Evolutionary conservation across 179 eudicot species (phyloP).

Genomic region (Silene noctiflora): DNA sequence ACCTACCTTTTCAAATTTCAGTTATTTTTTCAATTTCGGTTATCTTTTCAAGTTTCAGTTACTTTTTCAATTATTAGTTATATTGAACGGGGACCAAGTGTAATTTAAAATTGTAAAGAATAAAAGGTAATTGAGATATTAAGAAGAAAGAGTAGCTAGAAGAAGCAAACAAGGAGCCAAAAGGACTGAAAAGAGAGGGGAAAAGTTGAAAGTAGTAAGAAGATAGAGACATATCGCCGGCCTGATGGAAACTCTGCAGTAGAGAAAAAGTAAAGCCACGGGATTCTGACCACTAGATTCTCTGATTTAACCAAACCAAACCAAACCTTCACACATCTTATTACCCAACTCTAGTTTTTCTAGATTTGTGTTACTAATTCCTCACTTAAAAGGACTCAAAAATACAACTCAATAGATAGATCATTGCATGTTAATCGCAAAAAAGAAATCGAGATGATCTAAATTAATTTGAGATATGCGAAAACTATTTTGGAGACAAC

Average conservation of each 20-base stretch:
- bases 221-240: slow-evolving; percentile 18
- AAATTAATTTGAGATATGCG: no score
- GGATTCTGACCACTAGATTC: slow-evolving; percentile 18
- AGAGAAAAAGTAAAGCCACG: slow-evolving; percentile 28
- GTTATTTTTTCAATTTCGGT: no score
- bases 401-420: no score
- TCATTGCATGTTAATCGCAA: no score
- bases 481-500: no score
- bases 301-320: not conserved
- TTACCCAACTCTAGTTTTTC: slow-evolving; percentile 3
- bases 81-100: no score
- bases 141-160: not conserved
- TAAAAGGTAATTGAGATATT: no score
- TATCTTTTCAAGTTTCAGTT: no score
- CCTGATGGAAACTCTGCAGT: slow-evolving; percentile 13
- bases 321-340: not conserved
- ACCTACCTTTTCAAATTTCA: no score
- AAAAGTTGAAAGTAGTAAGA: slow-evolving; percentile 16
- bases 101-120: no score
- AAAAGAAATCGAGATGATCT: no score
- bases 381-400: not conserved
- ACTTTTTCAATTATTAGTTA: no score
- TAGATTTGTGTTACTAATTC: not conserved
- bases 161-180: slow-evolving; percentile 15
- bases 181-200: slow-evolving; percentile 13